These are phyloP conservation scores for Cryptosporidium bovis DNA, from an alignment of 169 alveolate species.

Conservation along the genomic window DNA sequence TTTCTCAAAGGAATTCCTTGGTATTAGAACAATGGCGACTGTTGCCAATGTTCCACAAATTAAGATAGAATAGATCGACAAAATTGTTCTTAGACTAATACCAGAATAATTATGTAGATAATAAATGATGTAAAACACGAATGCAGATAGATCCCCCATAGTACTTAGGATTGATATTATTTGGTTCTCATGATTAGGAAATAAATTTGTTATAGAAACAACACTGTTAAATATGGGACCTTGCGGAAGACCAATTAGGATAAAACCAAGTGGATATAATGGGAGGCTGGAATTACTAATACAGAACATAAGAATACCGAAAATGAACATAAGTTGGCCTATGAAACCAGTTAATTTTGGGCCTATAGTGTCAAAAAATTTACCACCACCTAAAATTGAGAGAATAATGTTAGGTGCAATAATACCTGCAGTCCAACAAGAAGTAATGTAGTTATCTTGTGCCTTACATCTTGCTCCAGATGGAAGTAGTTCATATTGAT, in stretches of 20 bases:
- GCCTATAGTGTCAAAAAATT: constrained; percentile 55
- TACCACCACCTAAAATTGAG: constrained; percentile 68
- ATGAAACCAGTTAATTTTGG: constrained; percentile 61
- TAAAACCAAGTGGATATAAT: constrained; percentile 69
- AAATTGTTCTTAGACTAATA: constrained; percentile 18
- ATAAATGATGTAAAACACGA: constrained; percentile 60
- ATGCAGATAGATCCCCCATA: constrained; percentile 73
- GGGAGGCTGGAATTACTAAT: constrained; percentile 38
- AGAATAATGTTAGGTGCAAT: constrained; percentile 70
- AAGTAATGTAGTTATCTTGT: constrained; percentile 55
- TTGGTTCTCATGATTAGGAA: constrained; percentile 64
- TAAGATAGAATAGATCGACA: constrained; percentile 27
- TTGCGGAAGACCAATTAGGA: constrained; percentile 66
- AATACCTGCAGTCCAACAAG: constrained; percentile 74
- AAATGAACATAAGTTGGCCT: constrained; percentile 67
- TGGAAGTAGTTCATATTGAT: constrained; percentile 21
- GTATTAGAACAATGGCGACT: constrained; percentile 48
- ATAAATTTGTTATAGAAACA: constrained; percentile 44
- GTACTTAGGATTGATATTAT: constrained; percentile 70
- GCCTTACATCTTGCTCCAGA: constrained; percentile 67
- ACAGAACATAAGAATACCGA: constrained; percentile 50
- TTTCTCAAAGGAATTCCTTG: constrained; percentile 25
- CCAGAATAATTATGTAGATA: constrained; percentile 39
- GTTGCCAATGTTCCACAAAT: constrained; percentile 49
- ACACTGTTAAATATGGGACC: constrained; percentile 74